Evolutionary conservation across 805 yeast species (phyloP), one percentile per base, ranked within the genome.

Genomic region (Candida sakaeoensis): DNA sequence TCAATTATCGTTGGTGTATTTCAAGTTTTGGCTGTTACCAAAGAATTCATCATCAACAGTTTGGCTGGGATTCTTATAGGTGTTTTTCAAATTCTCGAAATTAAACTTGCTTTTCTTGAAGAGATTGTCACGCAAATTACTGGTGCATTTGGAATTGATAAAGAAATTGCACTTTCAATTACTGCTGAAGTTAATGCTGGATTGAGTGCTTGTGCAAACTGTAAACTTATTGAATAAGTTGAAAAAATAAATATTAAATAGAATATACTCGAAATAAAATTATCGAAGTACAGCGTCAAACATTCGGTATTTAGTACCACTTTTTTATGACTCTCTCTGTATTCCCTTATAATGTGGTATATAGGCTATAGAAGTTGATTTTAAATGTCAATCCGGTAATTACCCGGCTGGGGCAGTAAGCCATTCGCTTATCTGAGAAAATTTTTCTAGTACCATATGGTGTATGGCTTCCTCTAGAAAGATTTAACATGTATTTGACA

Each of bases 121-220:
- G 17, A 13, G 7, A 12, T 28, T 15, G 32, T 28, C 16, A 15
- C 16, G 14, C 19, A 28, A 28, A 28, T 28, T 13, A 15, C 19
- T 28, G 8, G 19, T 8, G 32, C 32, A 7, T 28, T 28, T 14
- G 8, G 8, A 28, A 28, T 28, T 28, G 19, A 28, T 5, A 15
- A 28, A 28, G 32, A 28, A 28, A 14, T 28, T 28, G 32, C 32
- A 28, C 14, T 28, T 28, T 15, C 17, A 15, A 28, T 28, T 12
- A 14, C 32, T 28, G 32, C 32, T 28, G 32, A 28, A 28, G 32
- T 28, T 28, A n/a, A 13, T 13, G 32, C 32, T 13, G 32, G 32
- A 14, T 28, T 28, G 16, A 14, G 32, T 8, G 5, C 8, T 13
- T 28, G 32, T 28, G 12, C 32, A n/a, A n/a, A n/a, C 16, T 28